phyloP scores from a whole-genome alignment of 805 yeast genomes.

The Pichia cephalocereana region DNA sequence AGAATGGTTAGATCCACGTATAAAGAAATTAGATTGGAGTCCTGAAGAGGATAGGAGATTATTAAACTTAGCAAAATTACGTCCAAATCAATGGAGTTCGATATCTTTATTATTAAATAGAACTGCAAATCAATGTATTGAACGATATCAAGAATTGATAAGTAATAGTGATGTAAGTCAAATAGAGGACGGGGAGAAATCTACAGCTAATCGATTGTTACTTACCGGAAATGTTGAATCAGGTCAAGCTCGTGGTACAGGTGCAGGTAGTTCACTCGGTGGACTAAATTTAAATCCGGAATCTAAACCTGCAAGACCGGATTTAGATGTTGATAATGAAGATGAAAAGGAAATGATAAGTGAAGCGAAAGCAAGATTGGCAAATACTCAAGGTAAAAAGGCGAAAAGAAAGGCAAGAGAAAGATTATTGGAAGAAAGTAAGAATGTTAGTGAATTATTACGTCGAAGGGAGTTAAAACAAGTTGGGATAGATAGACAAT shows the following conservation, averaged over 20 bases:
- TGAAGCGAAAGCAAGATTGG: slow-evolving; percentile 89
- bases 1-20: slow-evolving; percentile 74
- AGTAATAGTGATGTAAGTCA: slow-evolving; percentile 30
- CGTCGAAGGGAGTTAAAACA: slow-evolving; percentile 73
- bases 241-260: background rate
- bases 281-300: slow-evolving; percentile 68
- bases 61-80: slow-evolving; percentile 50
- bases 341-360: slow-evolving; percentile 87
- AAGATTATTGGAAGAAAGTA: slow-evolving; percentile 68
- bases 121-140: slow-evolving; percentile 80
- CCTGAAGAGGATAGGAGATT: slow-evolving; percentile 68
- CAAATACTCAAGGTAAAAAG: slow-evolving; percentile 90
- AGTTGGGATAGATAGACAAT: slow-evolving; percentile 53
- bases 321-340: slow-evolving; percentile 69
- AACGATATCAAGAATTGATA: slow-evolving; percentile 67
- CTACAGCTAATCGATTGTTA: slow-evolving; percentile 9
- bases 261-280: slow-evolving; percentile 28
- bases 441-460: slow-evolving; percentile 65
- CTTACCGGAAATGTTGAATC: slow-evolving; percentile 16
- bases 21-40: slow-evolving; percentile 60
- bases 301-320: slow-evolving; percentile 73
- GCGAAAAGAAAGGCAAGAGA: slow-evolving; percentile 88
- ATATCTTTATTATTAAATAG: slow-evolving; percentile 76
- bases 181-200: slow-evolving; percentile 20
- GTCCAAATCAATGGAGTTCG: slow-evolving; percentile 94